phyloP scores from a whole-genome alignment of 345 rosid genomes.

The Syzygium oleosum region DNA sequence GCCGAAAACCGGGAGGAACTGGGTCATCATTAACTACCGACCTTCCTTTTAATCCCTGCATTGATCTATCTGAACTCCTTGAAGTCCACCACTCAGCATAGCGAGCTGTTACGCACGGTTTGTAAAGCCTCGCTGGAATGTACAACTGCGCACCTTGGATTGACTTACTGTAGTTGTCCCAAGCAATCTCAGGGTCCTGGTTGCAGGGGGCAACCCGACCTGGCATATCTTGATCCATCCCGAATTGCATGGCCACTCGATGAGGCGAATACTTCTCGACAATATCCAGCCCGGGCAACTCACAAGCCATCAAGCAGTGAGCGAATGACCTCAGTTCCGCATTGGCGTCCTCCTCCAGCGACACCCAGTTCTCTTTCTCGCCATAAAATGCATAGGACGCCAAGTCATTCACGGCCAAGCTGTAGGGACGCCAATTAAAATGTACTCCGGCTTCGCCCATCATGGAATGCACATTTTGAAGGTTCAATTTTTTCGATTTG shows the following conservation, averaged over 20 bases:
- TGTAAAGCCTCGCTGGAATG: conserved; percentile 30
- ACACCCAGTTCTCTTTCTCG: conserved; percentile 1
- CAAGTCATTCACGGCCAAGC: neutral
- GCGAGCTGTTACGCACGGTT: conserved; percentile 16
- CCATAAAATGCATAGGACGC: neutral
- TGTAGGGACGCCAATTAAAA: conserved; percentile 20
- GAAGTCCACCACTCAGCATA: conserved; percentile 42
- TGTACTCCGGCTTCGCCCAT: conserved; percentile 12
- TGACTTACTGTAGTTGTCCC: conserved; percentile 26
- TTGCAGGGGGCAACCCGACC: neutral
- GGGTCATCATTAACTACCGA: neutral
- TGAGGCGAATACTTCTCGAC: conserved; percentile 35
- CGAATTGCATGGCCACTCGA: conserved; percentile 52
- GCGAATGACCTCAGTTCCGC: conserved; percentile 8
- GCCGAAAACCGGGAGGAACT: conserved; percentile 9
- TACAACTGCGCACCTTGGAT: conserved; percentile 10
- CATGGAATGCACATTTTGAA: conserved; percentile 6
- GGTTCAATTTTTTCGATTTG: neutral
- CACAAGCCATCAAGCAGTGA: conserved; percentile 14
- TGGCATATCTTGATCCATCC: conserved; percentile 53
- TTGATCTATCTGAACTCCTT: neutral
- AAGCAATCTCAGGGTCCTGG: conserved; percentile 16
- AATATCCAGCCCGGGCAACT: conserved; percentile 26
- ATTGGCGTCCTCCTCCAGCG: neutral
- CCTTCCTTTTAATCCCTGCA: neutral